A percentile compares a stretch with the other conserved stretches of the same genome.
These are phyloP conservation scores for Dactylellina cionopaga DNA, from an alignment of 2,329 filamentous ascomycete species.

Conservation along the genomic window DNA sequence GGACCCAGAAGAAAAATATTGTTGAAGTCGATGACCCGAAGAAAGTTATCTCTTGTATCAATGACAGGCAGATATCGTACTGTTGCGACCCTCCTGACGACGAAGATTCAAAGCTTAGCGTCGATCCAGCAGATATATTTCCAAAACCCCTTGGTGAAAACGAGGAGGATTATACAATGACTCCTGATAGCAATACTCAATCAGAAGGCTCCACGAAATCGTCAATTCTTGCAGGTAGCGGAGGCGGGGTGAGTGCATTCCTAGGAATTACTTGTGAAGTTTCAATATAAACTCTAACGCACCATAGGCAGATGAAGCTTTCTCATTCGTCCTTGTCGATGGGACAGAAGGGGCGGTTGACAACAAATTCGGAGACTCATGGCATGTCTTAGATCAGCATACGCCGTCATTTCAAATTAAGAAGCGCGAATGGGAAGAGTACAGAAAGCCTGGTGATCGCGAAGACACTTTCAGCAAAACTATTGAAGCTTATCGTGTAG, in stretches of 20 bases:
- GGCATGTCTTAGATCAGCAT: slow-evolving; percentile 9
- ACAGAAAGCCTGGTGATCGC: slow-evolving; percentile 11
- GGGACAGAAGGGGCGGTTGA: slow-evolving; percentile 21
- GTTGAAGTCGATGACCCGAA: neutral
- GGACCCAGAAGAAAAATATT: slow-evolving; percentile 2
- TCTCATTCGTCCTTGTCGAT: slow-evolving; percentile 20
- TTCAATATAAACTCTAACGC: no score
- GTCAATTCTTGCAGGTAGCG: slow-evolving; percentile 7
- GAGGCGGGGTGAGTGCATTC: slow-evolving; percentile 5
- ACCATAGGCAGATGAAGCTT: slow-evolving; percentile 19
- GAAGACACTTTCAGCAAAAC: slow-evolving; percentile 7
- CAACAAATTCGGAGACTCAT: neutral
- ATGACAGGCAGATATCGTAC: slow-evolving; percentile 6
- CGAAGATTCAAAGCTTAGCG: slow-evolving; percentile 7
- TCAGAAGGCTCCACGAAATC: slow-evolving; percentile 2
- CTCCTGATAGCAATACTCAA: slow-evolving; percentile 11
- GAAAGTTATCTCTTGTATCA: neutral
- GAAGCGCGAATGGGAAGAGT: slow-evolving; percentile 17
- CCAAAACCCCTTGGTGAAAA: slow-evolving; percentile 11
- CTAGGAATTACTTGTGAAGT: no score
- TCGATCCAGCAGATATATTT: slow-evolving; percentile 23
- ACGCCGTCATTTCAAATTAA: slow-evolving; percentile 4
- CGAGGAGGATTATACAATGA: slow-evolving; percentile 7
- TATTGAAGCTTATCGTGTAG: slow-evolving; percentile 7
- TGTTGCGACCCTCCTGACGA: slow-evolving; percentile 13